phyloP scores from a whole-genome alignment of 176 grass and related monocot species.

The Panicum miliaceum region DNA sequence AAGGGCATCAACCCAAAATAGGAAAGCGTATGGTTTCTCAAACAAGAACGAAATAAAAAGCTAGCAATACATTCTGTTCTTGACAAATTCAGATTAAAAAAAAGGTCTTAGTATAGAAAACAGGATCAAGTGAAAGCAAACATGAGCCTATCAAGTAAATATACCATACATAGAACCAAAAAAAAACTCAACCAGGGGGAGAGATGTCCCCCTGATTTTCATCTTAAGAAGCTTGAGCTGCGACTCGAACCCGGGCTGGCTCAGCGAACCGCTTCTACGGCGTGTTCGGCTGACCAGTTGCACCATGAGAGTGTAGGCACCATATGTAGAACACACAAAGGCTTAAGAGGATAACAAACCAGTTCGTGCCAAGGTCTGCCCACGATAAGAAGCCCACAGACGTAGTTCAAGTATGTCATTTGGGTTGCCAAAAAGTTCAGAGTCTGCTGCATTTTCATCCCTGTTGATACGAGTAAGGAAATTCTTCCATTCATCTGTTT shows the following conservation, averaged over 20 bases:
- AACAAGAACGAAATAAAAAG: conserved; percentile 13
- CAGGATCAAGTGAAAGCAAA: background rate
- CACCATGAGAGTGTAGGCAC: background rate
- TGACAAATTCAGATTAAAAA: background rate
- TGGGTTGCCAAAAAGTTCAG: conserved; percentile 69
- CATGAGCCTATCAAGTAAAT: background rate
- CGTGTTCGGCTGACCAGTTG: too few relatives aligned
- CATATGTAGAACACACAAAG: background rate
- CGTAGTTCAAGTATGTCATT: conserved; percentile 82
- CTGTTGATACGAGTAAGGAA: conserved; percentile 85
- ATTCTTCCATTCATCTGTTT: conserved; percentile 95
- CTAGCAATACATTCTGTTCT: background rate
- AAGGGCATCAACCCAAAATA: background rate
- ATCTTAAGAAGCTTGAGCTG: too few relatives aligned
- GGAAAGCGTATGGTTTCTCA: background rate
- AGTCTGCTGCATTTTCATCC: conserved; percentile 81
- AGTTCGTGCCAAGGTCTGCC: conserved; percentile 93
- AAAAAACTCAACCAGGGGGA: too few relatives aligned
- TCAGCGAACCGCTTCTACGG: too few relatives aligned
- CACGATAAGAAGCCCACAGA: conserved; percentile 94
- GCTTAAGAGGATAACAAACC: conserved; percentile 51
- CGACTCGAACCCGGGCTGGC: too few relatives aligned
- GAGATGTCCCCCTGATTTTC: too few relatives aligned
- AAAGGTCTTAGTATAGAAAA: background rate
- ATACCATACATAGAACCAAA: too few relatives aligned